phyloP scores from a whole-genome alignment of 805 yeast genomes.

The Tetrapisispora phaffii region DNA sequence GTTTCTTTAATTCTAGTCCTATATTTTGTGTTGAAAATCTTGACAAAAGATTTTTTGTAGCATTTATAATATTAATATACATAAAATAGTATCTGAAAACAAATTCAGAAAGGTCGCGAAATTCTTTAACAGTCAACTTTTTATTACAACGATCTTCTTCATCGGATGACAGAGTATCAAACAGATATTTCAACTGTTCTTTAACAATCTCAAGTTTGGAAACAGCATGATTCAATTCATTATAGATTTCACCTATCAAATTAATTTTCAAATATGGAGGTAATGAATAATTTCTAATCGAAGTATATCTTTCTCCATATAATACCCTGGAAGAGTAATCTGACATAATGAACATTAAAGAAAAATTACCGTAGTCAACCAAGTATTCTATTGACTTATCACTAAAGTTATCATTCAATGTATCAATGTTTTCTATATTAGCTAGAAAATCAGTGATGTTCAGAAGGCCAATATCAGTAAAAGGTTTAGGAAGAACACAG shows the following conservation, averaged over 20 bases:
- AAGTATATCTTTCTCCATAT: conserved; percentile 20
- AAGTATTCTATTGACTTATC: conserved; percentile 8
- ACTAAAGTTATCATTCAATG: conserved; percentile 5
- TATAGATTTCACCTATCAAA: conserved; percentile 14
- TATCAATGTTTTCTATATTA: conserved; percentile 6
- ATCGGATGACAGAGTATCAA: conserved; percentile 6
- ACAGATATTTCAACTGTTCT: conserved; percentile 13
- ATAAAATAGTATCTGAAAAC: conserved; percentile 12
- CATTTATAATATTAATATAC: conserved; percentile 8
- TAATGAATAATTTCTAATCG: conserved; percentile 19
- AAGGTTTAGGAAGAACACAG: conserved; percentile 19
- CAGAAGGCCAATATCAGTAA: conserved; percentile 19
- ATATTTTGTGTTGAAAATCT: conserved; percentile 10
- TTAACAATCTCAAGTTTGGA: conserved; percentile 15
- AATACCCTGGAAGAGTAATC: conserved; percentile 17
- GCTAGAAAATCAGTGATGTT: conserved; percentile 15
- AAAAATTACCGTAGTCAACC: conserved; percentile 16
- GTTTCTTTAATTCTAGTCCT: neutral
- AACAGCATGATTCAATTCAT: conserved; percentile 9
- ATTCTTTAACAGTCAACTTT: conserved; percentile 1
- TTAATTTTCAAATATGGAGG: conserved; percentile 12
- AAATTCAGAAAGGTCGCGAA: conserved; percentile 3
- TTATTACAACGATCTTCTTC: neutral
- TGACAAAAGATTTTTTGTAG: conserved; percentile 16
- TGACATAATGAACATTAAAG: conserved; percentile 11